Percentiles rank a stretch among this genome's conserved stretches.
Evolutionary conservation across 768 basidiomycete species (phyloP).

Genomic region (Russula dissimulans): DNA sequence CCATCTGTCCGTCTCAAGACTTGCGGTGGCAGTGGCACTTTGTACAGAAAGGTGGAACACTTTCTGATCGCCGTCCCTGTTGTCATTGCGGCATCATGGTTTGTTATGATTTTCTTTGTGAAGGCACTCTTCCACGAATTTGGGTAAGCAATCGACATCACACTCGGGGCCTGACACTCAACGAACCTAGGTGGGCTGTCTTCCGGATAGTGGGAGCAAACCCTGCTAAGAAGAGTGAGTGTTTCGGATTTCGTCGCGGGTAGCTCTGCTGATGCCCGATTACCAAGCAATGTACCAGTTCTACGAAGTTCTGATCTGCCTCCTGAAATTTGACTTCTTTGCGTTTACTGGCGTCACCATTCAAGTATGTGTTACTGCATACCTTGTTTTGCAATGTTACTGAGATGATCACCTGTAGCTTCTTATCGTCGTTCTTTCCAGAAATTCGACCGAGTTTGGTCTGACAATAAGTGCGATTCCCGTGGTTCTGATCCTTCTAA

Average conservation of each 20-base stretch:
- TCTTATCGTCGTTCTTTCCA: slow-evolving; percentile 64
- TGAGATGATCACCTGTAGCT: slow-evolving; percentile 39
- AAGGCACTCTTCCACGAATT: slow-evolving; percentile 71
- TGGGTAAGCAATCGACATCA: slow-evolving; percentile 42
- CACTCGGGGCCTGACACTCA: background rate
- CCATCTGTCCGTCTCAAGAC: slow-evolving; percentile 28
- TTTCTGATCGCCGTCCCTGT: slow-evolving; percentile 68
- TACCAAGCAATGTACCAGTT: slow-evolving; percentile 76
- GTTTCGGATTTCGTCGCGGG: background rate
- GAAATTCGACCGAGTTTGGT: slow-evolving; percentile 65
- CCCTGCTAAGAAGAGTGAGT: slow-evolving; percentile 71
- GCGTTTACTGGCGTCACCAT: slow-evolving; percentile 81
- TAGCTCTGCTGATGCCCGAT: slow-evolving; percentile 6
- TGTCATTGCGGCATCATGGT: slow-evolving; percentile 57
- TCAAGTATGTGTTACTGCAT: slow-evolving; percentile 43
- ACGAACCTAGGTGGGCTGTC: slow-evolving; percentile 63
- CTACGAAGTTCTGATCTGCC: slow-evolving; percentile 80
- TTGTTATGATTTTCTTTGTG: slow-evolving; percentile 58
- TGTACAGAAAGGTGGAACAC: slow-evolving; percentile 52
- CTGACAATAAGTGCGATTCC: slow-evolving; percentile 79
- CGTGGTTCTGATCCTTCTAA: slow-evolving; percentile 58
- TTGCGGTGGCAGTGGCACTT: slow-evolving; percentile 40
- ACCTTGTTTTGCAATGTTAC: background rate
- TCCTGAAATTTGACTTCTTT: slow-evolving; percentile 88
- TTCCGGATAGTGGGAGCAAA: slow-evolving; percentile 87